Conservation (phyloP, 176 grass and related monocot species). For the Carex pumila region DNA sequence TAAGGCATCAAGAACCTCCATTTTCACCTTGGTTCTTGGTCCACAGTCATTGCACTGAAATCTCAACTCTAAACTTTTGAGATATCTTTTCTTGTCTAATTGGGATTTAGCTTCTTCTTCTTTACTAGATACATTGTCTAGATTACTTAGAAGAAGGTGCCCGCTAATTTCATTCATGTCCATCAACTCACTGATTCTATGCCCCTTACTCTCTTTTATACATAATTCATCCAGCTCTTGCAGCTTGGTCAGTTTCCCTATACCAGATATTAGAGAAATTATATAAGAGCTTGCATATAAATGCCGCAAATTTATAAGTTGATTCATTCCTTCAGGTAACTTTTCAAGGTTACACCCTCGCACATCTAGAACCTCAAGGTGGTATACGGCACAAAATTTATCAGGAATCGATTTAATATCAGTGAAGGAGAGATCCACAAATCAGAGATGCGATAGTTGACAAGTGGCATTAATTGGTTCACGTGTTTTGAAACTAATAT, state of each 20-base stretch:
- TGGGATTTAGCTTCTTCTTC: conserved; percentile 7
- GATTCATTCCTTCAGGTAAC: conserved; percentile 10
- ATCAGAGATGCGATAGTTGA: conserved; percentile 16
- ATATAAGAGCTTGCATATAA: conserved; percentile 3
- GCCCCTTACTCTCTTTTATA: neutral
- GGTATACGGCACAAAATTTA: conserved; percentile 6
- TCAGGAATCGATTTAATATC: conserved; percentile 3
- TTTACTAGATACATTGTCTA: conserved; percentile 8
- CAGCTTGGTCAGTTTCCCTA: conserved; percentile 19
- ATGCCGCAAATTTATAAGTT: conserved; percentile 10
- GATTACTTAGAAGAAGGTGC: neutral
- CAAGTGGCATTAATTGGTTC: neutral
- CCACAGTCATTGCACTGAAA: too few species aligned
- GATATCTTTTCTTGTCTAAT: conserved; percentile 6
- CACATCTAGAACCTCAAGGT: conserved; percentile 22
- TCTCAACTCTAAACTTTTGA: neutral
- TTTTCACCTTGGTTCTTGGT: neutral
- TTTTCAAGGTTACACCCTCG: neutral
- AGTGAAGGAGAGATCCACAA: conserved; percentile 12
- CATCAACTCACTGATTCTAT: conserved; percentile 11
- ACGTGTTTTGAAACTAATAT: neutral
- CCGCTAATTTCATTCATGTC: conserved; percentile 6
- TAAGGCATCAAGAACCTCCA: conserved; percentile 17
- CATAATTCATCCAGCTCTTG: neutral
- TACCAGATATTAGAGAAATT: conserved; percentile 1